phyloP scores from a whole-genome alignment of 2,329 filamentous ascomycete genomes.

The Drechslerella dactyloides region DNA sequence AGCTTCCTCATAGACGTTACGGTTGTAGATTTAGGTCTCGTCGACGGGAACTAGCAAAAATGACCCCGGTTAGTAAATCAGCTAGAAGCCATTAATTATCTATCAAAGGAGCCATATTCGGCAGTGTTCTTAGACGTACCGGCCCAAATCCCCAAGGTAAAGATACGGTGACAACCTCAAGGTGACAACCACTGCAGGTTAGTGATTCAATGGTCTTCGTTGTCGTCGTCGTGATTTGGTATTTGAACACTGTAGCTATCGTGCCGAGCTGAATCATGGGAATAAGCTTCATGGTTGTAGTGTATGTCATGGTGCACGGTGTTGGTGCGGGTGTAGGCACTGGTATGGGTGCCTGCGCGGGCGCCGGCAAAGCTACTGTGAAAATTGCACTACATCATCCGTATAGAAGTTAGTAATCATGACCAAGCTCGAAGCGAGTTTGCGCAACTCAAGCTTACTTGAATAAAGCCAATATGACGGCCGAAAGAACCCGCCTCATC shows the following conservation, averaged over 20 bases:
- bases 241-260: conserved; percentile 13
- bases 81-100: background rate
- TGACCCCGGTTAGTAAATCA: background rate
- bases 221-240: conserved; percentile 6
- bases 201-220: conserved; percentile 1
- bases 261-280: background rate
- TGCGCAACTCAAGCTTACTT: no score
- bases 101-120: background rate
- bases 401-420: conserved; percentile 3
- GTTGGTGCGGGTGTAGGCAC: conserved; percentile 12
- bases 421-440: no score
- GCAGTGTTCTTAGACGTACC: conserved; percentile 7
- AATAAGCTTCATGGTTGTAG: background rate
- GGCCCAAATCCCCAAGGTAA: conserved; percentile 10
- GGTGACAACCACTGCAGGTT: conserved; percentile 21
- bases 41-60: background rate
- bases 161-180: conserved; percentile 1
- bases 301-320: conserved; percentile 13
- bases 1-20: conserved; percentile 2
- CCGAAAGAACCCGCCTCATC: no score
- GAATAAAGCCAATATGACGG: no score
- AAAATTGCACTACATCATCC: no score
- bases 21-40: conserved; percentile 8
- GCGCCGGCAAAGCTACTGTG: background rate
- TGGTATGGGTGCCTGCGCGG: conserved; percentile 11